phyloP scores from a whole-genome alignment of 2,329 filamentous ascomycete genomes.

The Colletotrichum costaricense region DNA sequence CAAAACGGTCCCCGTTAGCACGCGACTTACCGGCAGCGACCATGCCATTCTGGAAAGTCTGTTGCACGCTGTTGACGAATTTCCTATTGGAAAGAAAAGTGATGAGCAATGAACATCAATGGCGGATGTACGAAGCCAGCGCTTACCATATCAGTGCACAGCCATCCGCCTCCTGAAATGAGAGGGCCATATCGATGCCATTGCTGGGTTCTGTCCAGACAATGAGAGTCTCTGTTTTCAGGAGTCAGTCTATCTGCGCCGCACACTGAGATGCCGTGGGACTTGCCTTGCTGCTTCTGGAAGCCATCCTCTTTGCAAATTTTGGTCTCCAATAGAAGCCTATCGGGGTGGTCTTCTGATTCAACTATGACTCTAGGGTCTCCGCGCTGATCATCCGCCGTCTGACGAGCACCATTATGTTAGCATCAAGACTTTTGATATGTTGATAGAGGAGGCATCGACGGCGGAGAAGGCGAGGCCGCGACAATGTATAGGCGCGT shows the following conservation, averaged over 20 bases:
- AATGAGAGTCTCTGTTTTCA: constrained; percentile 84
- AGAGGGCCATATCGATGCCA: constrained; percentile 95
- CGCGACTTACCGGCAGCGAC: constrained; percentile 67
- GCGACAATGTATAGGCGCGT: constrained; percentile 6
- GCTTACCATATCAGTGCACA: constrained; percentile 90
- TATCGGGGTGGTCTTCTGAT: constrained; percentile 90
- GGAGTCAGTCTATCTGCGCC: constrained; percentile 43
- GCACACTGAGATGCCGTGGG: constrained; percentile 39
- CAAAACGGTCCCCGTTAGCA: background rate
- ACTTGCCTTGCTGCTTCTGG: constrained; percentile 94
- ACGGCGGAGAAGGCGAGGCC: constrained; percentile 14
- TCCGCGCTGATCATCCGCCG: constrained; percentile 72
- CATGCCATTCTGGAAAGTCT: constrained; percentile 72
- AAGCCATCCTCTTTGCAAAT: constrained; percentile 96
- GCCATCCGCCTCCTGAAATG: constrained; percentile 96
- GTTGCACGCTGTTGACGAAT: constrained; percentile 89
- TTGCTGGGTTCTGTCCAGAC: constrained; percentile 92
- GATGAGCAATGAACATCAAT: background rate
- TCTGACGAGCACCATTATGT: constrained; percentile 48
- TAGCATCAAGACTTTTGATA: constrained; percentile 6
- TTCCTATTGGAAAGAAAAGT: constrained; percentile 68
- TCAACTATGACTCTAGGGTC: constrained; percentile 91
- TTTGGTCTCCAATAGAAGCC: constrained; percentile 86
- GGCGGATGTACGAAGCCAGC: constrained; percentile 27
- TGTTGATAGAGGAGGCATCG: background rate